Percentiles rank a stretch among this genome's conserved stretches.
phyloP scores from a whole-genome alignment of 1,139 yeast genomes.

The Pichia sp. region DNA sequence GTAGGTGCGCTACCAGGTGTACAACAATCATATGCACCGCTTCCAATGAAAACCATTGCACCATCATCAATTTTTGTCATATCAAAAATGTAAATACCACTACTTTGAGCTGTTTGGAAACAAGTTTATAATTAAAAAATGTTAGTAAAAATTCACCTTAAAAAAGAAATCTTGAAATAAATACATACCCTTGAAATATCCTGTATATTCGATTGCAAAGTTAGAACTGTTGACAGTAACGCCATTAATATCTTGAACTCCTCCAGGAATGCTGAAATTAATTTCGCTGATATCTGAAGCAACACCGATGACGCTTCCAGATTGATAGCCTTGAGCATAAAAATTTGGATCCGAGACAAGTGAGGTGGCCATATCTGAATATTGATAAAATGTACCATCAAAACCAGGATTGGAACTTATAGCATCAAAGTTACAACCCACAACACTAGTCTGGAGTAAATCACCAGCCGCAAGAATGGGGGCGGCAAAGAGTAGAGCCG shows the following conservation, averaged over 20 bases:
- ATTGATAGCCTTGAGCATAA: background rate
- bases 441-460: background rate
- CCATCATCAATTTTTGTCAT: slow-evolving; percentile 28
- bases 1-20: slow-evolving; percentile 13
- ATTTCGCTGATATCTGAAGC: slow-evolving; percentile 2
- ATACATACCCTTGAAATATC: slow-evolving; percentile 25
- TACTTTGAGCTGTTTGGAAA: slow-evolving; percentile 16
- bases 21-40: slow-evolving; percentile 32
- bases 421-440: background rate
- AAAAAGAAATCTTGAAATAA: background rate
- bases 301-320: background rate
- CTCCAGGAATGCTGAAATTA: background rate
- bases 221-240: slow-evolving; percentile 22
- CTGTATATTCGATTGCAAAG: slow-evolving; percentile 27
- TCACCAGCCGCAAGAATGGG: background rate
- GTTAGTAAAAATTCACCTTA: background rate
- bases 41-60: slow-evolving; percentile 28
- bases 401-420: background rate
- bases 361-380: background rate
- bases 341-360: slow-evolving; percentile 15
- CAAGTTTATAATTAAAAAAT: background rate
- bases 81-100: slow-evolving; percentile 28
- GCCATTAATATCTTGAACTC: slow-evolving; percentile 10
- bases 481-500: background rate
- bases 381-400: background rate